Evolutionary conservation across 805 yeast genomes (phyloP), one percentile per base, ranked within the genome.

Genomic region (Hanseniaspora clermontiae): DNA sequence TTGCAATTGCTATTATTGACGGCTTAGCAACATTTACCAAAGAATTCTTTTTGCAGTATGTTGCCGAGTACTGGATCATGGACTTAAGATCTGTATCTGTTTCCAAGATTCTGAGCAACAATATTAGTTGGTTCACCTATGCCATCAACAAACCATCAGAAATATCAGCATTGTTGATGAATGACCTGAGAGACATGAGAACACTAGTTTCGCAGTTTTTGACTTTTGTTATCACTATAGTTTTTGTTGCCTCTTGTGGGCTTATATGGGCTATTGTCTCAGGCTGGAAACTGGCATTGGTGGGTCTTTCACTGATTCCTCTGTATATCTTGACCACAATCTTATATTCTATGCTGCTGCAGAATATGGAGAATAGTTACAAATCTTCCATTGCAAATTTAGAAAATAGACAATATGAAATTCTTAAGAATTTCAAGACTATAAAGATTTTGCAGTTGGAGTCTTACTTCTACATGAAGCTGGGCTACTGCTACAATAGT

Each of bases 281-380:
- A 11, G 96, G 96, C 0, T 93, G 97, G 97, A 85, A 83, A 63
- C 70, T 93, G 43, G 79, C 96, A 1, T 69, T 91, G 10, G 93
- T 87, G 1, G 95, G 95, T 1, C 62, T 90, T 11, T 76, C 95
- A 0, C 73, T 89, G 66, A 75, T 85, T 14, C 95, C 96, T 0
- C 60, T 81, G 12, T 80, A 86, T 51, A 62, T 78, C 0, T 29
- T 78, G 0, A 63, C 80, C 1, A 77, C 90, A 2, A 68, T 71
- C 0, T 47, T 72, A 0, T 87, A 80, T 66, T 80, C 86, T 7
- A 59, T 64, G 0, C 51, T 80, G 3, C 68, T 83, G 36, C 81
- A 77, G 58, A 66, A 60, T 10, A 74, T 74, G 60, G 96, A 90
- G 66, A 74, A 78, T 20, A 60, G 61, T 0, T 87, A 87, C 63